These are phyloP conservation scores for Cladosporium austrohemisphaericum DNA, from an alignment of 2,329 filamentous ascomycete species.

Conservation along the genomic window DNA sequence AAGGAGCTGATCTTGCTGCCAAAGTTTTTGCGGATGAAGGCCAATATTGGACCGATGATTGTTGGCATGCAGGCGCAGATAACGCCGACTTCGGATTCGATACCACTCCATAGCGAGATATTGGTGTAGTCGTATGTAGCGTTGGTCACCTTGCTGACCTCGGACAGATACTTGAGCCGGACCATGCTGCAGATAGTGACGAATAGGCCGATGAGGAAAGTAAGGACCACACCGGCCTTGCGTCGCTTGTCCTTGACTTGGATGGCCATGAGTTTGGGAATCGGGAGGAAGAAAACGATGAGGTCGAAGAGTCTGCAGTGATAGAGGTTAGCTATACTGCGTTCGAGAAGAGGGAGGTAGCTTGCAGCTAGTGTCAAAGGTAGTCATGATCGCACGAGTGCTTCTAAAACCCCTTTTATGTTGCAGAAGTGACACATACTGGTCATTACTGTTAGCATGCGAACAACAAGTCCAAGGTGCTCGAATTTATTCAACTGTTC, in stretches of 20 bases:
- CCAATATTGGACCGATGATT: constrained; percentile 2
- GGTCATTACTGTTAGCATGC: background rate
- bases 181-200: constrained; percentile 22
- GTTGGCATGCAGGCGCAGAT: constrained; percentile 24
- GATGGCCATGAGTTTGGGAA: background rate
- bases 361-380: background rate
- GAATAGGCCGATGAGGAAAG: constrained; percentile 19
- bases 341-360: background rate
- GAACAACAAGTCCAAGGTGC: background rate
- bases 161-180: constrained; percentile 16
- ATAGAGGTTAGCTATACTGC: background rate
- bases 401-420: background rate
- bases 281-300: background rate
- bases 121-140: constrained; percentile 23
- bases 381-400: background rate
- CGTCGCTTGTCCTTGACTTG: background rate
- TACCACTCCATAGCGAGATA: constrained; percentile 21
- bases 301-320: background rate
- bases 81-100: constrained; percentile 22
- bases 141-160: constrained; percentile 17
- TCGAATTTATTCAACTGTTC: background rate
- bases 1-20: constrained; percentile 4
- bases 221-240: background rate
- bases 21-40: constrained; percentile 2
- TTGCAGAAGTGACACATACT: background rate